These are phyloP conservation scores for Halophytophthora polymorphica DNA, from an alignment of 352 stramenopile species.

Conservation along the genomic window DNA sequence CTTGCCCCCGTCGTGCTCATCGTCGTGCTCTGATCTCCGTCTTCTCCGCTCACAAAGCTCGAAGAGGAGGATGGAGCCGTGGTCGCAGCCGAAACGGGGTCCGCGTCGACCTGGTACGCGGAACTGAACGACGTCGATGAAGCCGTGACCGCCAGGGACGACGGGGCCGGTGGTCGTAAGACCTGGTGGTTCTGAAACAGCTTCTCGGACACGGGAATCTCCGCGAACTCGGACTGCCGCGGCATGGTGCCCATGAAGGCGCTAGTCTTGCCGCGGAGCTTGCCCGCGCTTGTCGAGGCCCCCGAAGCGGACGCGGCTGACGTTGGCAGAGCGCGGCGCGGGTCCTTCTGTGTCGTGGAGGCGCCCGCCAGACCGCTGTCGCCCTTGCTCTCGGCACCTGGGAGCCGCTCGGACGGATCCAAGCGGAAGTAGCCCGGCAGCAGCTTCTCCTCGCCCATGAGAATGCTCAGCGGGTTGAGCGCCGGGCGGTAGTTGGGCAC, in stretches of 20 bases:
- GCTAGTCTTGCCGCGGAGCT: conserved; percentile 35
- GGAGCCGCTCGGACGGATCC: conserved; percentile 40
- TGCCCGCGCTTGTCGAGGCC: conserved; percentile 4
- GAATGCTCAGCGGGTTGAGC: conserved; percentile 72
- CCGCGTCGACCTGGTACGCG: background rate
- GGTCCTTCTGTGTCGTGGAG: conserved; percentile 7
- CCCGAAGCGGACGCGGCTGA: conserved; percentile 16
- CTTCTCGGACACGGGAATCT: conserved; percentile 48
- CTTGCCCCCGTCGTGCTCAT: background rate
- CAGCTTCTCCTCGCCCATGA: conserved; percentile 66
- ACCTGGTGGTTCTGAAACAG: conserved; percentile 44
- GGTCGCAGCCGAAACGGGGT: background rate
- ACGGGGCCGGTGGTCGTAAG: conserved; percentile 11
- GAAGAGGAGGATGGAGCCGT: background rate
- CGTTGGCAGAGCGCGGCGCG: background rate
- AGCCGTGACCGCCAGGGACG: conserved; percentile 11
- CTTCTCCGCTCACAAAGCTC: background rate
- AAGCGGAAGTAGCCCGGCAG: conserved; percentile 60
- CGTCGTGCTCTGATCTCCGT: conserved; percentile 1
- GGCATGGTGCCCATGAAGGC: conserved; percentile 63
- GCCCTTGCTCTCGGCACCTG: conserved; percentile 7
- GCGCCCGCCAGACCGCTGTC: conserved; percentile 1
- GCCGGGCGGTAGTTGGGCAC: conserved; percentile 61
- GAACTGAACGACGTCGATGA: conserved; percentile 7
- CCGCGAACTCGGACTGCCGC: conserved; percentile 44